Percentiles rank a stretch among this genome's conserved stretches.
Evolutionary conservation across 2,329 filamentous ascomycete species (phyloP).

Genomic region (Fusarium lateritium): DNA sequence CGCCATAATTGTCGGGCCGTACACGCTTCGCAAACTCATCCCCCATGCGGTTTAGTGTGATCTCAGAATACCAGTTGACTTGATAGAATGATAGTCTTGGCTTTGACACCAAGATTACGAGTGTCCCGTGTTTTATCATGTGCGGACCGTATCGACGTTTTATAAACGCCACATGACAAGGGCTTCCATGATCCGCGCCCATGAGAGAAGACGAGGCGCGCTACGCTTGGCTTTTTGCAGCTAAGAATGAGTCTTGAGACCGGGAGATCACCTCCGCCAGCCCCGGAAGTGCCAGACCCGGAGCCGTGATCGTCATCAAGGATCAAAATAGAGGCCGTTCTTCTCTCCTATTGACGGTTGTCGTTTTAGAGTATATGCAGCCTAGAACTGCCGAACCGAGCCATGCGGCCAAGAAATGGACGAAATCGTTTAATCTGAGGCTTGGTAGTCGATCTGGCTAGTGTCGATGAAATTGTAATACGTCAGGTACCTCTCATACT

Average conservation of each 20-base stretch:
- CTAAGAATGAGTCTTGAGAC: background rate
- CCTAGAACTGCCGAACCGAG: background rate
- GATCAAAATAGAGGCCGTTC: background rate
- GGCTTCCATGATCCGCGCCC: slow-evolving; percentile 1
- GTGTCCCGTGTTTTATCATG: background rate
- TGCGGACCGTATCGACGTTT: background rate
- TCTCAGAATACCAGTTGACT: background rate
- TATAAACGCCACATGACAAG: slow-evolving; percentile 3
- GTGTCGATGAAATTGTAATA: background rate
- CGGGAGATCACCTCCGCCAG: background rate
- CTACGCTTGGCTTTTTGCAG: slow-evolving; percentile 7
- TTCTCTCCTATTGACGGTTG: background rate
- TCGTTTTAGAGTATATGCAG: background rate
- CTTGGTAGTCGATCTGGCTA: background rate
- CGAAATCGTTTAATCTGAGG: background rate
- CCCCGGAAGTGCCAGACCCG: slow-evolving; percentile 10
- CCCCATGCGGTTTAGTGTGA: background rate
- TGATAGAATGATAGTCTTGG: background rate
- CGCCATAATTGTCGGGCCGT: background rate
- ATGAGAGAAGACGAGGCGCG: background rate
- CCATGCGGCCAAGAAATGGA: slow-evolving; percentile 18
- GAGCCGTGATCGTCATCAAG: background rate
- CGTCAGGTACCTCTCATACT: slow-evolving; percentile 7
- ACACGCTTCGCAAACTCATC: slow-evolving; percentile 29
- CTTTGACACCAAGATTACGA: background rate